phyloP scores from a whole-genome alignment of 148 eudicot species.

The Amaranthus hypochondriacus region DNA sequence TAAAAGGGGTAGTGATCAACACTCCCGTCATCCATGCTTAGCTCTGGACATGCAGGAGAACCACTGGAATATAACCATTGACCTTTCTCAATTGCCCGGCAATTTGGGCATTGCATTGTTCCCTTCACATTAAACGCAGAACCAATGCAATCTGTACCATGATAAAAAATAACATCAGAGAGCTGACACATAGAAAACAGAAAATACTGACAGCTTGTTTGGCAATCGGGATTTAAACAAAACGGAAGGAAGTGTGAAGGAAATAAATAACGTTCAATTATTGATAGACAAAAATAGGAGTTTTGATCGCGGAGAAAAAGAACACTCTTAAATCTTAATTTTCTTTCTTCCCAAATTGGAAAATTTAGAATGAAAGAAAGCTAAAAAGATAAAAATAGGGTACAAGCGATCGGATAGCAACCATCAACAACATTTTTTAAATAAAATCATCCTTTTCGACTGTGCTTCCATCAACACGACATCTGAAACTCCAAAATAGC shows the following conservation, averaged over 20 bases:
- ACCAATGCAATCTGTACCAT: constrained; percentile 68
- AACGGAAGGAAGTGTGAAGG: too few relatives aligned
- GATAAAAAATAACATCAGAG: constrained; percentile 14
- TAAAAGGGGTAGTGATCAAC: constrained; percentile 34
- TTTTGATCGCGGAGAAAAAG: too few relatives aligned
- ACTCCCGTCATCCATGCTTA: constrained; percentile 35
- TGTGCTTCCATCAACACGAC: too few relatives aligned
- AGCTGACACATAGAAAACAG: background rate
- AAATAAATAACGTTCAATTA: too few relatives aligned
- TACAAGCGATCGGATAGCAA: too few relatives aligned
- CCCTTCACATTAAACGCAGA: constrained; percentile 73
- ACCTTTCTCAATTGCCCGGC: constrained; percentile 65
- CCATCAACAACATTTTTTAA: background rate
- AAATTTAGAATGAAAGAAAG: too few relatives aligned
- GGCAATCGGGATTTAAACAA: too few relatives aligned
- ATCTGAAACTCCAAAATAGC: background rate
- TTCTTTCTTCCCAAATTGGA: too few relatives aligned
- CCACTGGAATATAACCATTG: constrained; percentile 61
- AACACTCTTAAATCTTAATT: too few relatives aligned
- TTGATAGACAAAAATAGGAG: too few relatives aligned
- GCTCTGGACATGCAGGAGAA: constrained; percentile 33
- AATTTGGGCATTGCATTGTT: constrained; percentile 81
- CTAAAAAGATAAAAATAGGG: too few relatives aligned
- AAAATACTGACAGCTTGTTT: too few relatives aligned
- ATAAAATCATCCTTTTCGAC: background rate